phyloP scores from a whole-genome alignment of 441 rosid species.

The Euphorbia celastroides region DNA sequence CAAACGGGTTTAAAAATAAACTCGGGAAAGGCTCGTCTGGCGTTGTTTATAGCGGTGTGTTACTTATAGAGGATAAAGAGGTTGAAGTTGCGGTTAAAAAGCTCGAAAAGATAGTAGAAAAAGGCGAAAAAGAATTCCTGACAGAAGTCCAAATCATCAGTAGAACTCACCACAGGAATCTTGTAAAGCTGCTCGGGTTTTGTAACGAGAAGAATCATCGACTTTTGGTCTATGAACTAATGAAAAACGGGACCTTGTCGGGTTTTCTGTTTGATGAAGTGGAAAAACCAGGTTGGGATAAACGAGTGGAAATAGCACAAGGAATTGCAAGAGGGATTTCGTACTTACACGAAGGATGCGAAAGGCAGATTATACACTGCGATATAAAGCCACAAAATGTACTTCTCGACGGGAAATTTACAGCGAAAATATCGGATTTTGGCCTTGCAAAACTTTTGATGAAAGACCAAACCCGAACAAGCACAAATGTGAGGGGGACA shows the following conservation, averaged over 20 bases:
- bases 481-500: no score
- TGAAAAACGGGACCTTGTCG: slow-evolving; percentile 14
- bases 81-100: slow-evolving; percentile 33
- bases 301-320: slow-evolving; percentile 11
- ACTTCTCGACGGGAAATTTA: no score
- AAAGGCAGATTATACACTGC: no score
- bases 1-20: slow-evolving; percentile 26
- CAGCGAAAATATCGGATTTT: no score
- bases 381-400: no score
- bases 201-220: slow-evolving; percentile 27
- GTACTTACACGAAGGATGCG: no score
- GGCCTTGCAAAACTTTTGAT: no score
- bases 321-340: no score
- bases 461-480: no score
- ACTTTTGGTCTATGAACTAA: slow-evolving; percentile 33
- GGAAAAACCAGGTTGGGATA: slow-evolving; percentile 14
- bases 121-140: slow-evolving; percentile 30
- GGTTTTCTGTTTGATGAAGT: slow-evolving; percentile 15
- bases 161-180: slow-evolving; percentile 36
- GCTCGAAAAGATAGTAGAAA: slow-evolving; percentile 23
- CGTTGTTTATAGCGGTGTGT: slow-evolving; percentile 25
- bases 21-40: slow-evolving; percentile 35
- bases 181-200: slow-evolving; percentile 31
- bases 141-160: slow-evolving; percentile 35
- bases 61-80: slow-evolving; percentile 19